Evolutionary conservation across 225 moss, liverwort and hornwort genomes (phyloP).

Genomic region (Polytrichum commune): DNA sequence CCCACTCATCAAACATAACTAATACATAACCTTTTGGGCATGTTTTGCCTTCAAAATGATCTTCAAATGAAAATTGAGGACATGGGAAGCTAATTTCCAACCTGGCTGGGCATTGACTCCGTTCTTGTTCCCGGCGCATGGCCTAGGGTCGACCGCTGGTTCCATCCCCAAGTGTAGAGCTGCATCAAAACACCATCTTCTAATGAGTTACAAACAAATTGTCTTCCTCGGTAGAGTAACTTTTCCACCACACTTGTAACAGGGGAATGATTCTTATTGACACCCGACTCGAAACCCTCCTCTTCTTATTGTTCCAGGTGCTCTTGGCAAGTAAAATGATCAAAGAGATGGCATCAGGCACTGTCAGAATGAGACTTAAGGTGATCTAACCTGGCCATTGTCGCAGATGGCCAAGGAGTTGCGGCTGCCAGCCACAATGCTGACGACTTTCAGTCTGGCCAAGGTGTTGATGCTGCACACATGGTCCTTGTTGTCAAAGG

Average conservation of each 20-base stretch:
- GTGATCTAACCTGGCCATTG: conserved; percentile 38
- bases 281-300: no score
- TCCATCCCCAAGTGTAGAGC: conserved; percentile 68
- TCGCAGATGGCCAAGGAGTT: conserved; percentile 53
- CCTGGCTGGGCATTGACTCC: conserved; percentile 46
- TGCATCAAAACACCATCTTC: conserved; percentile 8
- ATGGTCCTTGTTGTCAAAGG: conserved; percentile 30
- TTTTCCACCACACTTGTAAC: no score
- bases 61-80: neutral
- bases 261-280: no score
- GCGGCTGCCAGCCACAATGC: conserved; percentile 55
- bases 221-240: no score
- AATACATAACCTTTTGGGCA: no score
- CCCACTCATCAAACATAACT: no score
- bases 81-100: neutral
- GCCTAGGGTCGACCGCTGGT: conserved; percentile 60
- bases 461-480: conserved; percentile 30
- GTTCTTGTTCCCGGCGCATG: conserved; percentile 40
- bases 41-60: neutral
- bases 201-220: neutral
- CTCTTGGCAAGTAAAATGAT: no score
- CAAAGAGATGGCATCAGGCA: no score
- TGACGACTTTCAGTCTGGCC: conserved; percentile 17
- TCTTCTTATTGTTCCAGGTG: no score
- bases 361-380: neutral